phyloP scores from a whole-genome alignment of 257 asterid species.

The Rehmannia glutinosa region DNA sequence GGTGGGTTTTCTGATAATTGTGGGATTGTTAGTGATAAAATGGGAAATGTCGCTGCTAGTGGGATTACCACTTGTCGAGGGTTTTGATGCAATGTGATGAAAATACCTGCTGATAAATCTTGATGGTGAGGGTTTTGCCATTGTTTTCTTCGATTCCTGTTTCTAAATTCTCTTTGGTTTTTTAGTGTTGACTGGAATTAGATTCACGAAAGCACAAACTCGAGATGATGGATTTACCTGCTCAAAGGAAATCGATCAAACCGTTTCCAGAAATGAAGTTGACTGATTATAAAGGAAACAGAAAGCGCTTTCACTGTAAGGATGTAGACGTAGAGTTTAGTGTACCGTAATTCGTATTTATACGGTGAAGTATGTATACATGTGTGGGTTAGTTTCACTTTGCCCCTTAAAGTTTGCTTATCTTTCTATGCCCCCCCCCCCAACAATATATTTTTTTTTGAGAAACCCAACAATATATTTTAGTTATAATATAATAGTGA shows the following conservation, averaged over 20 bases:
- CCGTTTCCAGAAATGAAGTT: neutral
- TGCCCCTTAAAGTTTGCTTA: neutral
- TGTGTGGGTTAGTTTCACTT: neutral
- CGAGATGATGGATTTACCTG: constrained; percentile 9
- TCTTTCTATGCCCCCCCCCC: too few species aligned
- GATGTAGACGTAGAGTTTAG: neutral
- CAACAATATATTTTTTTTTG: too few species aligned
- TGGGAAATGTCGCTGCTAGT: constrained; percentile 38
- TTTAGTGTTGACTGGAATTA: neutral
- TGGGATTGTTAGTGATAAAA: constrained; percentile 33
- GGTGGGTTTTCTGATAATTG: constrained; percentile 29
- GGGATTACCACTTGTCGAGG: constrained; percentile 26
- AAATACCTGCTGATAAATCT: constrained; percentile 43
- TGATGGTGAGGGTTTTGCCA: constrained; percentile 69
- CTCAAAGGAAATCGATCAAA: neutral
- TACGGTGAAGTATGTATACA: neutral
- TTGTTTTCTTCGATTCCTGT: constrained; percentile 12
- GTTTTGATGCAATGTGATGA: constrained; percentile 47
- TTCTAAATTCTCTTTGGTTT: neutral
- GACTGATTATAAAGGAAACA: neutral
- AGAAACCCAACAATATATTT: too few species aligned
- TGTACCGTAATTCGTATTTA: neutral
- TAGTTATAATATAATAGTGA: too few species aligned
- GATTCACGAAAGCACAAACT: constrained; percentile 17
- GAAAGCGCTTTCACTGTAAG: neutral